phyloP scores from a whole-genome alignment of 1,284 basidiomycete species.

The Phaffia rhodozyma region DNA sequence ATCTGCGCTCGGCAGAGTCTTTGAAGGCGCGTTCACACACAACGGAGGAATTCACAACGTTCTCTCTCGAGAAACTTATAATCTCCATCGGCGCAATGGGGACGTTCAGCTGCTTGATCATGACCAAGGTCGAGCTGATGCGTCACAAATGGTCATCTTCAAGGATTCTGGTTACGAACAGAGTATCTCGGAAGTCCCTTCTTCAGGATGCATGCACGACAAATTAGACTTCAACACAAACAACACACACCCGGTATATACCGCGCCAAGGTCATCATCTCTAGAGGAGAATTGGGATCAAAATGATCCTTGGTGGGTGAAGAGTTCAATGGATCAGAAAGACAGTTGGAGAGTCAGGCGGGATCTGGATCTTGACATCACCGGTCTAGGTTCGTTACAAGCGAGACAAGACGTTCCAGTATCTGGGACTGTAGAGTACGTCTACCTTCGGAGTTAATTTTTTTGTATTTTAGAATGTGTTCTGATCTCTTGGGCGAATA shows the following conservation, averaged over 20 bases:
- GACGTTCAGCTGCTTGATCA: slow-evolving; percentile 45
- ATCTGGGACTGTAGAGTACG: neutral
- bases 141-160: slow-evolving; percentile 19
- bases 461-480: neutral
- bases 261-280: slow-evolving; percentile 25
- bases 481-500: neutral
- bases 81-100: slow-evolving; percentile 41
- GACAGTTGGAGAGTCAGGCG: neutral
- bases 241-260: slow-evolving; percentile 46
- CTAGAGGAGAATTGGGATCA: slow-evolving; percentile 38
- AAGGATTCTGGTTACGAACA: slow-evolving; percentile 39
- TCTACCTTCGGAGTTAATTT: neutral
- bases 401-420: neutral
- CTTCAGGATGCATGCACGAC: slow-evolving; percentile 53
- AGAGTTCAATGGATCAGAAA: neutral
- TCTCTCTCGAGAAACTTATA: slow-evolving; percentile 58
- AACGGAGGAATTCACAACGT: slow-evolving; percentile 61
- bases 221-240: slow-evolving; percentile 53
- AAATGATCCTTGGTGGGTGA: slow-evolving; percentile 20
- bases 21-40: slow-evolving; percentile 63
- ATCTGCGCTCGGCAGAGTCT: slow-evolving; percentile 48
- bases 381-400: neutral
- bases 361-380: neutral
- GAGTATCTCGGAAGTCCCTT: slow-evolving; percentile 7
- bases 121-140: slow-evolving; percentile 20